phyloP scores from a whole-genome alignment of 1,139 yeast species.

The Kluyveromyces sp. region DNA sequence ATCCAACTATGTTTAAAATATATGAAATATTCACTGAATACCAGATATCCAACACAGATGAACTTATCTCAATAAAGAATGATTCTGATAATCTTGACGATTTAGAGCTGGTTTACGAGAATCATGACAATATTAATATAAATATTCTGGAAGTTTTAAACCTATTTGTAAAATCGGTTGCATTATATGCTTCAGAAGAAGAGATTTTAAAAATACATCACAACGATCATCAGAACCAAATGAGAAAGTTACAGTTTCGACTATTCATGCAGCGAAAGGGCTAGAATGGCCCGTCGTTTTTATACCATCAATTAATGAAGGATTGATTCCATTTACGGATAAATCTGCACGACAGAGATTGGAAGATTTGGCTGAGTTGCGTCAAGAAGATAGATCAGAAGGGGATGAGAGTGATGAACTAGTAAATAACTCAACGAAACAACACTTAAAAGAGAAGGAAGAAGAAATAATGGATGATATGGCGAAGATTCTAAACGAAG shows the following conservation, averaged over 20 bases:
- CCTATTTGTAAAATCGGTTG: conserved; percentile 51
- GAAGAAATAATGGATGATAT: conserved; percentile 14
- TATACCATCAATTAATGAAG: conserved; percentile 61
- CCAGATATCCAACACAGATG: conserved; percentile 11
- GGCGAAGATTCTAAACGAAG: conserved; percentile 49
- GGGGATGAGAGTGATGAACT: neutral
- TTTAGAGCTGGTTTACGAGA: neutral
- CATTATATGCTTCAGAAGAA: conserved; percentile 40
- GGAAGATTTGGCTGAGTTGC: conserved; percentile 1
- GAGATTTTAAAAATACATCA: conserved; percentile 8
- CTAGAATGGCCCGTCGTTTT: conserved; percentile 92
- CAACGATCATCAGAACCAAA: no score
- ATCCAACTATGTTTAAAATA: conserved; percentile 39
- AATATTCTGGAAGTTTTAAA: conserved; percentile 33
- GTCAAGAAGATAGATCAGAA: neutral
- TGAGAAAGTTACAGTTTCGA: conserved; percentile 42
- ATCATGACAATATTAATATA: conserved; percentile 5
- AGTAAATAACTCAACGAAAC: conserved; percentile 22
- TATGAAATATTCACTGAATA: conserved; percentile 32
- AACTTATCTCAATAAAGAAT: conserved; percentile 11
- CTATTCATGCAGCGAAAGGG: conserved; percentile 93
- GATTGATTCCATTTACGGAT: conserved; percentile 45
- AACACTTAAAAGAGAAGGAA: conserved; percentile 23
- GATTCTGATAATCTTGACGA: neutral
- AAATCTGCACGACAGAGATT: conserved; percentile 27